phyloP scores from a whole-genome alignment of 129 eudicot species.

The Mikania micrantha region DNA sequence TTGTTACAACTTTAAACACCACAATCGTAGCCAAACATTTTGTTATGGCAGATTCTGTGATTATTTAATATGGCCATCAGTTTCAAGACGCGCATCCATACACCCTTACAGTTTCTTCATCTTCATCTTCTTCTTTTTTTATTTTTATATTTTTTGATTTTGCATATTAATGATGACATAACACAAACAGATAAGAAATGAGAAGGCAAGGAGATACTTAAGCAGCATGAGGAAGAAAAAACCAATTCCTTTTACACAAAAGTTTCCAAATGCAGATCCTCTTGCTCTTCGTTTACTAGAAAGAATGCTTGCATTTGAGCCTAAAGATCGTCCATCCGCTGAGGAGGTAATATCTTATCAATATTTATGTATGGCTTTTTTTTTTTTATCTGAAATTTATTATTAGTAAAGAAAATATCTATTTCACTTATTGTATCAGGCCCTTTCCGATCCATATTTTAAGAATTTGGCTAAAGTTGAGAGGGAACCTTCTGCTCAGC shows the following conservation, averaged over 20 bases:
- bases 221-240: slow-evolving; percentile 96
- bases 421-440: slow-evolving; percentile 38
- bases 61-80: not conserved
- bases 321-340: slow-evolving; percentile 89
- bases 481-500: slow-evolving; percentile 98
- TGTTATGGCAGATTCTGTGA: not conserved
- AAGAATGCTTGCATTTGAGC: slow-evolving; percentile 95
- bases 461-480: slow-evolving; percentile 92
- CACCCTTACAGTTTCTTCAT: not conserved
- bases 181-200: slow-evolving; percentile 70
- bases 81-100: not conserved
- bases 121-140: not conserved
- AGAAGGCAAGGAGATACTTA: slow-evolving; percentile 88
- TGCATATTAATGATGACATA: slow-evolving; percentile 8
- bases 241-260: slow-evolving; percentile 80
- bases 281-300: slow-evolving; percentile 86
- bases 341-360: slow-evolving; percentile 57
- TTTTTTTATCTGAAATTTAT: not conserved
- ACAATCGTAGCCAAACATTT: not conserved
- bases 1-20: not conserved
- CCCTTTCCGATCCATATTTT: slow-evolving; percentile 92
- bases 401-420: not conserved
- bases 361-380: not conserved
- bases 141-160: too few species aligned
- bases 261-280: slow-evolving; percentile 90